phyloP scores from a whole-genome alignment of 495 filamentous ascomycete species.

The Podospora sp. region DNA sequence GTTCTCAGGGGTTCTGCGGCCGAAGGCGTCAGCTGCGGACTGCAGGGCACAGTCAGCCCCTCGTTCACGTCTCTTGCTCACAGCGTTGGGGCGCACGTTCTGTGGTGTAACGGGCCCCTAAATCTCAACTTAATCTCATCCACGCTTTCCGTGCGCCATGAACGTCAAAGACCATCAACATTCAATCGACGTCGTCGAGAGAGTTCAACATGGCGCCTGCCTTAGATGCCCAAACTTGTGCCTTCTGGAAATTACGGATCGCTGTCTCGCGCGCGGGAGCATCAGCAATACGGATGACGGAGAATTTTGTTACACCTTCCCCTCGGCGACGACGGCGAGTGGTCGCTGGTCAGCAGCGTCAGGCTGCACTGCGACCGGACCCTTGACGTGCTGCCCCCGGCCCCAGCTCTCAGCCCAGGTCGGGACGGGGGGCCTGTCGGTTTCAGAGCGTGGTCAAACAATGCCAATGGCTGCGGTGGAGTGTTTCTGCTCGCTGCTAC shows the following conservation, averaged over 20 bases:
- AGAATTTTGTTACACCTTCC: background rate
- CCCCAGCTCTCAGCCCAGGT: background rate
- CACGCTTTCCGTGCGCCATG: background rate
- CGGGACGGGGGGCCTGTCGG: conserved; percentile 13
- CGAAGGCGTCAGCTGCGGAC: conserved; percentile 17
- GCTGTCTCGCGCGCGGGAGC: background rate
- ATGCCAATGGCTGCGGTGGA: conserved; percentile 6
- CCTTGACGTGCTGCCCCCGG: background rate
- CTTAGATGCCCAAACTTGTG: background rate
- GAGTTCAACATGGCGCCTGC: background rate
- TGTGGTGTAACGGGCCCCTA: background rate
- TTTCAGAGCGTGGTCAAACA: conserved; percentile 18
- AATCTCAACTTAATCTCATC: background rate
- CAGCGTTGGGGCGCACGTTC: background rate
- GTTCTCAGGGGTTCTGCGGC: conserved; percentile 17
- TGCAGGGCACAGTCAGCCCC: conserved; percentile 19
- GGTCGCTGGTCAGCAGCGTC: background rate
- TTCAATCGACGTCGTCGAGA: background rate
- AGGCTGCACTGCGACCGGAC: conserved; percentile 9
- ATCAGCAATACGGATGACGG: background rate
- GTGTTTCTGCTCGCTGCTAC: conserved; percentile 6
- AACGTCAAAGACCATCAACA: background rate
- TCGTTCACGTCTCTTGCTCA: conserved; percentile 2
- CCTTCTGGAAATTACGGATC: background rate
- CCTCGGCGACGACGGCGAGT: background rate